Percentiles rank a stretch among this genome's conserved stretches.
phyloP scores from a whole-genome alignment of 495 filamentous ascomycete genomes.

The Aspergillus cavernicola region DNA sequence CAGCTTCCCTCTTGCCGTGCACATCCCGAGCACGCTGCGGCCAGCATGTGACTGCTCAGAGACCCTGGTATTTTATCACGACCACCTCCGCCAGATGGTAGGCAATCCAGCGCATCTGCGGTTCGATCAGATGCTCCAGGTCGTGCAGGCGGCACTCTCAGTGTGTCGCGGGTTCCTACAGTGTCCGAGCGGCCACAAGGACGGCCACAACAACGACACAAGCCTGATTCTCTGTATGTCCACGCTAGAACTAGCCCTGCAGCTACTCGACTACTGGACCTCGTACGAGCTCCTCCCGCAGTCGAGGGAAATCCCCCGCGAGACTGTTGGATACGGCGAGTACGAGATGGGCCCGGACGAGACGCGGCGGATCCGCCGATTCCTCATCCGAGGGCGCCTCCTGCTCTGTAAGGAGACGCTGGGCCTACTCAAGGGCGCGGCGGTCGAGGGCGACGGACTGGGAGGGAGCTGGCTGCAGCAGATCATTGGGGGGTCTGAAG shows the following conservation, averaged over 20 bases:
- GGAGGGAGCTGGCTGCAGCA: conserved; percentile 28
- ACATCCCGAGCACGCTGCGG: conserved; percentile 17
- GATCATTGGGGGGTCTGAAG: conserved; percentile 34
- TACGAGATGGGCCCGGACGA: conserved; percentile 38
- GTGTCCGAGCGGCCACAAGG: conserved; percentile 36
- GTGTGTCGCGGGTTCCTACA: conserved; percentile 36
- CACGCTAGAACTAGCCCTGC: conserved; percentile 31
- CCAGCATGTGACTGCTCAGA: conserved; percentile 36
- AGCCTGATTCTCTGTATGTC: conserved; percentile 33
- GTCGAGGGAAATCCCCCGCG: conserved; percentile 1
- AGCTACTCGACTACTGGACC: conserved; percentile 36
- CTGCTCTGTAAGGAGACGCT: conserved; percentile 31
- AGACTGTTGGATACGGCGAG: conserved; percentile 34
- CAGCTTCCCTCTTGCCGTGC: conserved; percentile 30
- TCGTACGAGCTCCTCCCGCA: conserved; percentile 24
- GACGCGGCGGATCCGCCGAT: conserved; percentile 30
- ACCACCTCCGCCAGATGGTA: conserved; percentile 33
- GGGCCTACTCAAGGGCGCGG: conserved; percentile 20
- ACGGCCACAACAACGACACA: conserved; percentile 25
- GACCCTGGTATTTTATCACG: conserved; percentile 32
- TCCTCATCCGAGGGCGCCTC: conserved; percentile 29
- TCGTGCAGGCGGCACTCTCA: conserved; percentile 31
- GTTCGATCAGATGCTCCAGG: conserved; percentile 39
- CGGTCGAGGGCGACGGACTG: neutral
- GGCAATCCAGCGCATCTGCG: conserved; percentile 27